Percentiles rank a stretch among this genome's conserved stretches.
These are phyloP conservation scores for Saccharomyces paradoxus DNA, from an alignment of 805 yeast genomes.

Conservation along the genomic window DNA sequence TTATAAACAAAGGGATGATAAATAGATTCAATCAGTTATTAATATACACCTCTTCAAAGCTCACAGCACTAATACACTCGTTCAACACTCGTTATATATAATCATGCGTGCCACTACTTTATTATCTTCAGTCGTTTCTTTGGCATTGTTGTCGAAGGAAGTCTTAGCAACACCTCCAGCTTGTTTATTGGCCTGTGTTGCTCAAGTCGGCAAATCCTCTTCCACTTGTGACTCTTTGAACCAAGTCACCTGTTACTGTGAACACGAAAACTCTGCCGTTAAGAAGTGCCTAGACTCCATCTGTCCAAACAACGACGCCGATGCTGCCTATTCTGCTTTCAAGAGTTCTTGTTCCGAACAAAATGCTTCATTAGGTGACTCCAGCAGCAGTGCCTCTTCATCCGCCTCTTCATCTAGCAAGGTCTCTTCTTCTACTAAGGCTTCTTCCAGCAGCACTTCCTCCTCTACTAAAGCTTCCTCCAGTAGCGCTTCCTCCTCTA, in stretches of 20 bases:
- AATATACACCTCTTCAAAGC: background rate
- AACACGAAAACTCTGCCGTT: slow-evolving; percentile 44
- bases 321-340: slow-evolving; percentile 53
- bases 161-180: slow-evolving; percentile 80
- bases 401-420: slow-evolving; percentile 30
- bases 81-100: background rate
- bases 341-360: slow-evolving; percentile 43
- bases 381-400: slow-evolving; percentile 27
- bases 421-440: slow-evolving; percentile 25
- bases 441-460: slow-evolving; percentile 24
- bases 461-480: slow-evolving; percentile 25
- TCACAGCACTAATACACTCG: slow-evolving; percentile 3
- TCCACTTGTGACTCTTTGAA: slow-evolving; percentile 50
- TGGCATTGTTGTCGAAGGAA: slow-evolving; percentile 21
- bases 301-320: slow-evolving; percentile 61
- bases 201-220: slow-evolving; percentile 50
- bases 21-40: background rate
- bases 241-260: slow-evolving; percentile 63
- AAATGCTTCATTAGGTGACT: slow-evolving; percentile 31
- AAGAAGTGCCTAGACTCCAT: slow-evolving; percentile 53
- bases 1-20: background rate
- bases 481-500: slow-evolving; percentile 20
- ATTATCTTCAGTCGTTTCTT: slow-evolving; percentile 21
- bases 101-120: slow-evolving; percentile 25
- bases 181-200: slow-evolving; percentile 82